Conservation (phyloP, 176 grass and related monocot genomes). For the Oryza glumipatula region DNA sequence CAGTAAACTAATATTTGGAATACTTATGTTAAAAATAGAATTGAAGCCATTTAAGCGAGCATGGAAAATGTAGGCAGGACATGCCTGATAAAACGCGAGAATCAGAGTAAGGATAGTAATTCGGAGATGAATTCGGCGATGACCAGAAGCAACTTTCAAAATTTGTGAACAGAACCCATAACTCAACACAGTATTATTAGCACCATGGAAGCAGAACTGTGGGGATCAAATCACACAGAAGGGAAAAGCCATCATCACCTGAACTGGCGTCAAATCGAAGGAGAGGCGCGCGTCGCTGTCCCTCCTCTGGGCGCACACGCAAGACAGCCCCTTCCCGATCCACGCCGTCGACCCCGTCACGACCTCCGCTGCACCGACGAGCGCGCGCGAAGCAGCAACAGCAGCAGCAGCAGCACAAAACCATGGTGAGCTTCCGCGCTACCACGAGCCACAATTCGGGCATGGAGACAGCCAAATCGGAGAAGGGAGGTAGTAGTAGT, state of each 20-base stretch:
- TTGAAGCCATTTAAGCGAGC: background rate
- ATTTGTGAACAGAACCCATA: background rate
- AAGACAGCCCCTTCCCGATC: constrained; percentile 94
- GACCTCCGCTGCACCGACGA: constrained; percentile 62
- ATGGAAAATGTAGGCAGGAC: background rate
- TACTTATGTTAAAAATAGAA: background rate
- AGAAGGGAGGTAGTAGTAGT: background rate
- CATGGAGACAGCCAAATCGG: background rate
- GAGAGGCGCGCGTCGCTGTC: constrained; percentile 87
- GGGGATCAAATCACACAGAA: background rate
- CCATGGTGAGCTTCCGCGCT: constrained; percentile 21
- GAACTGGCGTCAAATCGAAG: constrained; percentile 77
- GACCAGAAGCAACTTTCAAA: background rate
- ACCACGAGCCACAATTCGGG: background rate
- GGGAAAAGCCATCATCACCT: constrained; percentile 53
- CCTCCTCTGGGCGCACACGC: constrained; percentile 91
- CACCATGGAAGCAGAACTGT: background rate
- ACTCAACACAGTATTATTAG: background rate
- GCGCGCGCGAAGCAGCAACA: background rate
- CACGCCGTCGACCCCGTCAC: constrained; percentile 95
- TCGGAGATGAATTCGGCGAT: background rate
- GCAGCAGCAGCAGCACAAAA: background rate
- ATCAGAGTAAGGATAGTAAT: background rate
- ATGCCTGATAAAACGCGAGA: constrained; percentile 7
- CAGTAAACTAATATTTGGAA: background rate